Conservation (phyloP, 306 rosid genomes). For the Corylus avellana region DNA sequence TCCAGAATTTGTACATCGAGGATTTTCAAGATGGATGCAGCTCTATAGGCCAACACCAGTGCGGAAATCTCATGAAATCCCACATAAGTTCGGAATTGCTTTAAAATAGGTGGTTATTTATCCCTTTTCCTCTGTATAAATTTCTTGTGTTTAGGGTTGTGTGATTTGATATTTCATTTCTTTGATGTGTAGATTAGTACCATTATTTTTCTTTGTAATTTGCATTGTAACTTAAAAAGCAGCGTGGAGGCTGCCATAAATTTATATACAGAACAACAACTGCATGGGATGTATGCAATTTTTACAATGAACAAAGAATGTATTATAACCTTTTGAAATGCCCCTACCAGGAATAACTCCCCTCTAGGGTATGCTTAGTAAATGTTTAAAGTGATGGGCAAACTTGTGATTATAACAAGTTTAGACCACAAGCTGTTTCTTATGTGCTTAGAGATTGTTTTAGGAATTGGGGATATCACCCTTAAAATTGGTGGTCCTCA, state of each 20-base stretch:
- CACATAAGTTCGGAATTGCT: conserved; percentile 37
- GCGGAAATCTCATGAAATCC: conserved; percentile 28
- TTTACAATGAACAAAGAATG: conserved; percentile 12
- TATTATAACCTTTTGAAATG: conserved; percentile 27
- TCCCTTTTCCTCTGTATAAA: conserved; percentile 33
- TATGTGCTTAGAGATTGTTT: neutral
- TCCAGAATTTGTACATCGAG: conserved; percentile 34
- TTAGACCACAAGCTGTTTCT: neutral
- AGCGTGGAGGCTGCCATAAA: conserved; percentile 31
- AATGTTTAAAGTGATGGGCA: neutral
- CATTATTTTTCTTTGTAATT: conserved; percentile 40
- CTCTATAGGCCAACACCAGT: conserved; percentile 13
- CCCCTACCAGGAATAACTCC: conserved; percentile 29
- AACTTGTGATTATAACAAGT: neutral
- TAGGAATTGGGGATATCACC: neutral
- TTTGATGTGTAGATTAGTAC: conserved; percentile 51
- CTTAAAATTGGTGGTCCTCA: too few species aligned
- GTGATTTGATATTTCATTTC: conserved; percentile 41
- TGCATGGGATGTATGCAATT: conserved; percentile 25
- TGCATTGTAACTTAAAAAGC: conserved; percentile 39
- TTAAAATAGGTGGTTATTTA: conserved; percentile 24
- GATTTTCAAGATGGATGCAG: conserved; percentile 20
- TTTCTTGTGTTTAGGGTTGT: conserved; percentile 47
- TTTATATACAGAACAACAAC: conserved; percentile 18
- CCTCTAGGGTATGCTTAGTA: neutral